Conservation (phyloP, 345 rosid genomes). For the Eucalyptus virginea region DNA sequence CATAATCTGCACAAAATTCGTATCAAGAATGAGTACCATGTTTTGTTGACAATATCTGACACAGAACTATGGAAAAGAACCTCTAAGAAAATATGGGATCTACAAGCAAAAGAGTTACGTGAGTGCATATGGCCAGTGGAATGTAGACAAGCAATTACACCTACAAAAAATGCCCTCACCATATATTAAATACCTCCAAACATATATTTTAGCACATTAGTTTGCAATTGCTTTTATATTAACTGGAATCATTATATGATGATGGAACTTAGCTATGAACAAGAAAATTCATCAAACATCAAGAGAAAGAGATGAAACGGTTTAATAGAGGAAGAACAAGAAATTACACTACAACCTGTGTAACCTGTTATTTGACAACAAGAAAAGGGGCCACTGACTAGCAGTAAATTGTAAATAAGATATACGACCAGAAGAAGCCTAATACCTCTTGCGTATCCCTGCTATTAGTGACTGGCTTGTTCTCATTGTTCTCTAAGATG, state of each 20-base stretch:
- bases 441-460: slow-evolving; percentile 98
- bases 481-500: slow-evolving; percentile 82
- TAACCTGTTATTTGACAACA: neutral
- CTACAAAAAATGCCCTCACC: neutral
- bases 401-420: neutral
- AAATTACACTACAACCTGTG: neutral
- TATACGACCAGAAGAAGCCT: neutral
- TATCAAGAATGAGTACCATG: neutral
- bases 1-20: slow-evolving; percentile 43
- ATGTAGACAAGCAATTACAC: neutral
- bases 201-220: neutral
- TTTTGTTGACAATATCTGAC: neutral
- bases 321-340: neutral
- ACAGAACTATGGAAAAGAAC: neutral
- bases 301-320: neutral
- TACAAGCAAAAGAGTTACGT: neutral
- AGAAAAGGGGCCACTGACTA: neutral
- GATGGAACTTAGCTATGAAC: neutral
- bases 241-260: neutral
- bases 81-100: neutral
- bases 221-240: neutral
- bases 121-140: neutral
- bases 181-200: neutral
- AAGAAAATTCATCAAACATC: neutral
- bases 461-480: slow-evolving; percentile 95